Base-by-base conservation (phyloP, 805 yeast genomes). In the Starmerella vitae region DNA sequence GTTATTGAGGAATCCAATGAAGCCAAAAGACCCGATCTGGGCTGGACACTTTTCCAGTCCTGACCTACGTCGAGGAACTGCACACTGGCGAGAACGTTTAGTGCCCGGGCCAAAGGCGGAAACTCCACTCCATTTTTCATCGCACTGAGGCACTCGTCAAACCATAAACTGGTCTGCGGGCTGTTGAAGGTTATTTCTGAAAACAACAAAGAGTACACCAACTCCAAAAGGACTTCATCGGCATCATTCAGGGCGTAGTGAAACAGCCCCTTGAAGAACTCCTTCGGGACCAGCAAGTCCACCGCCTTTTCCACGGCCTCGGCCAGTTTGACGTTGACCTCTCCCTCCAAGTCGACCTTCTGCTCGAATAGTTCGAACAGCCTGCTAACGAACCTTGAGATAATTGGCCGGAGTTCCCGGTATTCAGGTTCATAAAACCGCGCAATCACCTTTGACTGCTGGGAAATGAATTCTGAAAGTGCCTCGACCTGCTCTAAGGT, bases 1-100 rank as follows among this genome's bases (percentile, higher is more conserved):
- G 29, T 3, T 20, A 56, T 35, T 5, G 25, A 20, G 4, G 29
- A 19, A 39, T 54, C 44, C 13, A 57, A 32, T 5, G 41, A n/a
- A n/a, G 38, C 20, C 25, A 57, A 43, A 8, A 45, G 38, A 9
- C 46, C 42, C 2, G 48, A 44, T 17, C n/a, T 4, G 15, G 49
- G 45, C 8, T 30, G 27, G 4, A 24, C 38, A 4, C 34, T 26
- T 5, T 39, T 27, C 42, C 53, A 52, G 33, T 48, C 51, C 34
- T 54, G 59, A 19, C 49, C 46, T 9, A 55, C 38, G 22, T 56
- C 54, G 8, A 59, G 31, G 30, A 58, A 49, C 34, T 54, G 55
- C n/a, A 42, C 42, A 29, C 45, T 40, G 12, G 43, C 37, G 7
- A 51, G 43, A 10, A 43, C 33, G 19, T 36, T 45, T 25, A 48